Evolutionary conservation across 75 land plant genomes (phyloP).

Genomic region (Sequoia sempervirens): DNA sequence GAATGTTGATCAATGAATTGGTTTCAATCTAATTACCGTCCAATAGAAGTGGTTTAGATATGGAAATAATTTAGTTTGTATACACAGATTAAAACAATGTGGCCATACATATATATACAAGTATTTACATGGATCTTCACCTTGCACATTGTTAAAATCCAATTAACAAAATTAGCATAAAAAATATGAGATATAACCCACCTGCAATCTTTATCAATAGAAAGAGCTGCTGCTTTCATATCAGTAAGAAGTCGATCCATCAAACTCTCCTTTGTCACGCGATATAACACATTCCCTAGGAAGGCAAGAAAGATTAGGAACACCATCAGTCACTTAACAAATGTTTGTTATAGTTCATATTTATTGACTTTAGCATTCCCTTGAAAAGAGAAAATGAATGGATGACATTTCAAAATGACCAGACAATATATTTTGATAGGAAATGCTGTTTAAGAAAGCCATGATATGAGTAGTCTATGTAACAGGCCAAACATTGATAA

Average conservation of each 20-base stretch:
- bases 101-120: neutral
- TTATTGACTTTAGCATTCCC: neutral
- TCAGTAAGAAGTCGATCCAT: slow-evolving; percentile 71
- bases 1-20: neutral
- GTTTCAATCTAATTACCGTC: neutral
- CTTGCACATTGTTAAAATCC: neutral
- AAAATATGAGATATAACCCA: slow-evolving; percentile 1
- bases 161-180: neutral
- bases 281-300: slow-evolving; percentile 48
- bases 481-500: neutral
- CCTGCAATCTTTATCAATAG: slow-evolving; percentile 60
- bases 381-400: neutral
- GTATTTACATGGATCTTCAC: neutral
- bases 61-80: neutral
- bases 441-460: neutral
- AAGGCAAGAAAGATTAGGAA: neutral
- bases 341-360: neutral
- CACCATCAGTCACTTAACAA: neutral
- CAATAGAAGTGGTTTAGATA: neutral
- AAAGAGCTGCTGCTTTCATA: slow-evolving; percentile 46
- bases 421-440: neutral
- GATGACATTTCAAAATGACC: neutral
- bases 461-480: neutral
- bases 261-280: slow-evolving; percentile 62
- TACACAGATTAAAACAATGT: neutral